A percentile compares a stretch with the other conserved stretches of the same genome.
These are phyloP conservation scores for Pseudonectria buxi DNA, from an alignment of 2,329 filamentous ascomycete genomes.

Conservation along the genomic window DNA sequence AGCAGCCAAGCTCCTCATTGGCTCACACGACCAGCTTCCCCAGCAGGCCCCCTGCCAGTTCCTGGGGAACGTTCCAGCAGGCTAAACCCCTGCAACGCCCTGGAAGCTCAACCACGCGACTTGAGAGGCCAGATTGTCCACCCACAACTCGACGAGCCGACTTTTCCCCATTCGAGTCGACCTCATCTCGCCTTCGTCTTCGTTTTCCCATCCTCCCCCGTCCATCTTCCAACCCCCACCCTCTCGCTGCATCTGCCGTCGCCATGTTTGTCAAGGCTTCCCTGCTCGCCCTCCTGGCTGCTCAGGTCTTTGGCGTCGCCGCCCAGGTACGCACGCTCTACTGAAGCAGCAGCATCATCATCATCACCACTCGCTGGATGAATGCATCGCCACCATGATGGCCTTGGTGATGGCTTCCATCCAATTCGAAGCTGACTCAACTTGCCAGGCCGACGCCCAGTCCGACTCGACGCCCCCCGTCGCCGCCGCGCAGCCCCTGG, in stretches of 20 bases:
- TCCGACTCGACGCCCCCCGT: conserved; percentile 17
- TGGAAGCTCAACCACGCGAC: too few relatives aligned
- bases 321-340: conserved; percentile 60
- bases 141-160: too few relatives aligned
- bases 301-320: conserved; percentile 59
- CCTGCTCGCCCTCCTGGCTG: conserved; percentile 63
- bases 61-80: too few relatives aligned
- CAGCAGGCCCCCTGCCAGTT: background rate
- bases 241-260: conserved; percentile 5
- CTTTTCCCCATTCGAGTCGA: conserved; percentile 1
- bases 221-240: too few relatives aligned
- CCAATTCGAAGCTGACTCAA: too few relatives aligned
- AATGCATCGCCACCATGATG: background rate
- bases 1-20: background rate
- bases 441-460: conserved; percentile 14
- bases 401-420: background rate
- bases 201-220: conserved; percentile 4
- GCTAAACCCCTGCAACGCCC: too few relatives aligned
- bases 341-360: too few relatives aligned
- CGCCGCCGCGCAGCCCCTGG: conserved; percentile 31
- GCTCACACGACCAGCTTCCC: background rate
- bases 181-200: conserved; percentile 8
- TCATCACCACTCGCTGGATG: conserved; percentile 1
- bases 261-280: conserved; percentile 70
- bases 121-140: too few relatives aligned